Conservation (phyloP, 2,329 filamentous ascomycete genomes). For the Calonectria honghensis region DNA sequence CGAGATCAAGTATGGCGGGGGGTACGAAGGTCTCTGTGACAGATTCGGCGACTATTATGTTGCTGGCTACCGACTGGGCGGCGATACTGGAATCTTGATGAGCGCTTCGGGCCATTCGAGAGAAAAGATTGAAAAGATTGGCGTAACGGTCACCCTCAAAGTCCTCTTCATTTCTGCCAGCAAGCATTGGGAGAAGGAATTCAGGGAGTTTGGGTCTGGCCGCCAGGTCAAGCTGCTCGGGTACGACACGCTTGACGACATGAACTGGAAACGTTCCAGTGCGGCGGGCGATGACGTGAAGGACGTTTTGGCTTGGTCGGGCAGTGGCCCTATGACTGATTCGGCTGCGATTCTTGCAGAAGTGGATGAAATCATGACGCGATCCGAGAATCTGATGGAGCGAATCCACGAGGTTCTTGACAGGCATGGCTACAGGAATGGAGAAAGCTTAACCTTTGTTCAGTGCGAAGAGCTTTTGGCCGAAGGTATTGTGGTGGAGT, state of each 20-base stretch:
- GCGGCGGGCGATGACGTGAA: not conserved
- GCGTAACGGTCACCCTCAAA: not conserved
- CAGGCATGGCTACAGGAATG: not conserved
- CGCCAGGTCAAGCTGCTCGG: slow-evolving; percentile 17
- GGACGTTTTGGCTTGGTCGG: not conserved
- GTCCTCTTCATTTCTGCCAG: not conserved
- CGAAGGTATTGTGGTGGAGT: not conserved
- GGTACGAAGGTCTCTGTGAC: slow-evolving; percentile 5
- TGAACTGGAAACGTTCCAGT: slow-evolving; percentile 13
- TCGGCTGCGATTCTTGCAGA: not conserved
- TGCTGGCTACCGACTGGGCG: not conserved
- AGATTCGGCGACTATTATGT: slow-evolving; percentile 16
- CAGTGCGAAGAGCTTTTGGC: slow-evolving; percentile 18
- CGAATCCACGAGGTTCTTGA: slow-evolving; percentile 14
- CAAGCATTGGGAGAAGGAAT: slow-evolving; percentile 20
- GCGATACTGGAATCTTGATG: slow-evolving; percentile 16
- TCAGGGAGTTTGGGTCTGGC: slow-evolving; percentile 8
- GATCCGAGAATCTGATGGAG: slow-evolving; percentile 14
- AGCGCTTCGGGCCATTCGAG: slow-evolving; percentile 3
- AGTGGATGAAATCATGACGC: not conserved
- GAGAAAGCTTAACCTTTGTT: slow-evolving; percentile 6
- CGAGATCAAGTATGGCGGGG: slow-evolving; percentile 11
- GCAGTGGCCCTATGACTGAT: not conserved
- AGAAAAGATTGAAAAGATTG: slow-evolving; percentile 13
- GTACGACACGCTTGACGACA: slow-evolving; percentile 14